Evolutionary conservation across 306 rosid species (phyloP).

Genomic region (Hippophae gyantsensis): DNA sequence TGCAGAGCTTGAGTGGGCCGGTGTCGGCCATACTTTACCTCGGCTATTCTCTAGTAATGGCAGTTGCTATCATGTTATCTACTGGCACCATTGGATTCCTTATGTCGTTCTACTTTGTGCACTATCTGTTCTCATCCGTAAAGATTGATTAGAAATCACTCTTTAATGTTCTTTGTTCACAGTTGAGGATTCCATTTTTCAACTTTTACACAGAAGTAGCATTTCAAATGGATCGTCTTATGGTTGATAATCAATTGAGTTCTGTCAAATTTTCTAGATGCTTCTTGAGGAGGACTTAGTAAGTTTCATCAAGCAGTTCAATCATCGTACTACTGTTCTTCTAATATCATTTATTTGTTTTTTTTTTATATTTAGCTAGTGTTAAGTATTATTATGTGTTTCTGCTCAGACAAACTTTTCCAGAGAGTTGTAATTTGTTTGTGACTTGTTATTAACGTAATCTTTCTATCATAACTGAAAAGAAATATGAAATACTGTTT

Average conservation of each 20-base stretch:
- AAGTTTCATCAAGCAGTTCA: too few relatives aligned
- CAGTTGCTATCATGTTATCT: conserved; percentile 80
- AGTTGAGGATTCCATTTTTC: conserved; percentile 8
- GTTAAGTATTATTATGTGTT: conserved; percentile 15
- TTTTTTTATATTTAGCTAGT: conserved; percentile 15
- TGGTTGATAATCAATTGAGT: conserved; percentile 21
- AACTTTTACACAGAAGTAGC: background rate
- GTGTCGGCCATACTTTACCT: conserved; percentile 78
- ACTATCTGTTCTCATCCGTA: conserved; percentile 83
- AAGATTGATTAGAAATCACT: conserved; percentile 60
- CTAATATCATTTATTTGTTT: conserved; percentile 11
- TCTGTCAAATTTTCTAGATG: conserved; percentile 10
- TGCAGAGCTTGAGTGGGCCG: conserved; percentile 96
- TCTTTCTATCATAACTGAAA: conserved; percentile 21
- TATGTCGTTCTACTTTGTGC: conserved; percentile 85
- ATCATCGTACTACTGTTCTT: conserved; percentile 5
- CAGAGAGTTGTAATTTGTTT: conserved; percentile 37
- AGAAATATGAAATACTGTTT: conserved; percentile 17
- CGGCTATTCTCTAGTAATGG: conserved; percentile 91
- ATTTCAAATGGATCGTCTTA: background rate
- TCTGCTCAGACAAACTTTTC: conserved; percentile 23
- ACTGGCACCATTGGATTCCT: conserved; percentile 90
- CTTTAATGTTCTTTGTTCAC: conserved; percentile 20
- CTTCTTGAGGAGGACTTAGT: conserved; percentile 9
- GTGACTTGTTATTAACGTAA: conserved; percentile 11